Base-by-base conservation (phyloP, 139 green algal species). In the Picochlorum sp. region DNA sequence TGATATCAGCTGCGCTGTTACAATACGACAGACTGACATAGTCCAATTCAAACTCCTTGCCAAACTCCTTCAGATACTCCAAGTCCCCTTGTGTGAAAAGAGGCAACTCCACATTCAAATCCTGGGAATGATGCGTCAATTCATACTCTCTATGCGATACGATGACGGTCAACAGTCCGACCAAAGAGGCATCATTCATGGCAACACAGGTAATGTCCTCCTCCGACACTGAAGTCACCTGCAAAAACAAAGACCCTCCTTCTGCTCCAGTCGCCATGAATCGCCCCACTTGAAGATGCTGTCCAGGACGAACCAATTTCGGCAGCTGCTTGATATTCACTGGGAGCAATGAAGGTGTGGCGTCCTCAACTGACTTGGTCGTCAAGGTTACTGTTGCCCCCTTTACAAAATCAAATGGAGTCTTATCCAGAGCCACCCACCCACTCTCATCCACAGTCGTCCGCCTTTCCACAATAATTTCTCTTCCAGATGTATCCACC, bases 1-100 rank as follows among this genome's bases (percentile, higher is more conserved):
- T 38, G 57, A 86, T 62, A 57, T 88, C 79, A 3, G 60, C 61
- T 2, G 77, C 76, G 6, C 30, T 67, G 10, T 85, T 81, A 4
- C 72, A 81, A 79, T 91, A 96, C 30, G 67, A 85, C 65, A 96
- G 63, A 20, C 62, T 81, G 41, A 96, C 45, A 60, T 89, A 96
- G 65, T 96, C 90, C n/a, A 96, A 81, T 70, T 95, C 85, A 37
- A 81, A 90, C 16, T 85, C 65, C 50, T 38, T 44, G 30, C 61
- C 57, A 38, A 81, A 69, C 5, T 38, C 49, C 21, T 61, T 61
- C 32, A 87, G 68, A 49, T 62, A 70, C 10, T 70, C 45, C 0
- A 65, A 65, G 54, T 88, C 81, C 4, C 68, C 21, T 14, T 79
- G 62, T 2, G 67, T 78, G 16, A 88, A 62, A 15, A 80, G 32